phyloP scores from a whole-genome alignment of 2,329 filamentous ascomycete genomes.

The Aspergillus tanneri region DNA sequence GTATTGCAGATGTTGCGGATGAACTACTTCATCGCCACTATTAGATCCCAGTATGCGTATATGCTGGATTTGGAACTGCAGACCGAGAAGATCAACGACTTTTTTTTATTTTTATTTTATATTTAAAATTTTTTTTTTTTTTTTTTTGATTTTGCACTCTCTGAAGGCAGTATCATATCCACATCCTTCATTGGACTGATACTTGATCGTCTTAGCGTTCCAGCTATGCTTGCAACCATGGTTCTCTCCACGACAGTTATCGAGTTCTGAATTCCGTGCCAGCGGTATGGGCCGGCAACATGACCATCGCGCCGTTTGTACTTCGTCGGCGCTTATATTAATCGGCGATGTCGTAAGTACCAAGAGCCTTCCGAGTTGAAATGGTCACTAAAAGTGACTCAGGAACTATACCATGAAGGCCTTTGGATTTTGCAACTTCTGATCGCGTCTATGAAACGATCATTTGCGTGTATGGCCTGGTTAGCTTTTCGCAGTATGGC shows the following conservation, averaged over 20 bases:
- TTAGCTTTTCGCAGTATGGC: slow-evolving; percentile 79
- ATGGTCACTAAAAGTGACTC: no score
- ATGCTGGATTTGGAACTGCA: slow-evolving; percentile 63
- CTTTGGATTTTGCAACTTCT: slow-evolving; percentile 87
- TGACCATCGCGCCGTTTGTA: slow-evolving; percentile 79
- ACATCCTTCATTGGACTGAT: slow-evolving; percentile 82
- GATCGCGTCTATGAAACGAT: slow-evolving; percentile 88
- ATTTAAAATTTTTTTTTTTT: no score
- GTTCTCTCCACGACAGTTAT: slow-evolving; percentile 71
- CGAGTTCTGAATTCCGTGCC: slow-evolving; percentile 72
- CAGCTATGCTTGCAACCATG: slow-evolving; percentile 67
- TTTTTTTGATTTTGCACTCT: slow-evolving; percentile 82
- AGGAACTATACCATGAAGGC: slow-evolving; percentile 86
- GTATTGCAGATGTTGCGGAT: slow-evolving; percentile 75
- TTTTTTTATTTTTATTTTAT: slow-evolving; percentile 36
- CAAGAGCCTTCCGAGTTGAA: no score
- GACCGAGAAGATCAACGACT: slow-evolving; percentile 71
- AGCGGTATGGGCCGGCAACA: slow-evolving; percentile 62
- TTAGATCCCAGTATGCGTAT: slow-evolving; percentile 76
- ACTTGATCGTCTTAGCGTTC: slow-evolving; percentile 74
- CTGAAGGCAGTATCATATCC: slow-evolving; percentile 73
- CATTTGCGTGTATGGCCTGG: slow-evolving; percentile 78
- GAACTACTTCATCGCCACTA: slow-evolving; percentile 90
- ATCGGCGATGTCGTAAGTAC: slow-evolving; percentile 71
- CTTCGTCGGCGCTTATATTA: slow-evolving; percentile 88